Percentiles rank a stretch among this genome's conserved stretches.
Evolutionary conservation across 257 asterid species (phyloP).

Genomic region (Fraxinus americana): DNA sequence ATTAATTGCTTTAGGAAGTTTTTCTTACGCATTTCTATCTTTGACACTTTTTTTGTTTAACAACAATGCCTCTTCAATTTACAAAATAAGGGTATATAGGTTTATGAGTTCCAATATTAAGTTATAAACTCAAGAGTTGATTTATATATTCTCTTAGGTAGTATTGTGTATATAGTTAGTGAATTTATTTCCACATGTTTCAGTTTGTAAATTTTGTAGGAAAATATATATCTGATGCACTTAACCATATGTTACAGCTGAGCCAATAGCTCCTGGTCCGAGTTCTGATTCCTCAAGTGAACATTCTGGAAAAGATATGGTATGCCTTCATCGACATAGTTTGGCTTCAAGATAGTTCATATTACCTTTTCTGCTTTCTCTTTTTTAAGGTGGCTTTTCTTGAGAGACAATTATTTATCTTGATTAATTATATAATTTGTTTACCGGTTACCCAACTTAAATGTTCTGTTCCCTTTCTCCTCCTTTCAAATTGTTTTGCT

Average conservation of each 20-base stretch:
- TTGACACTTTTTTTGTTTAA: not conserved
- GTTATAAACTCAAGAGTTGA: not conserved
- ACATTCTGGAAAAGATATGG: conserved; percentile 53
- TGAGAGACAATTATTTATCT: not conserved
- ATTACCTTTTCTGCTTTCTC: not conserved
- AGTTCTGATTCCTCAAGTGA: conserved; percentile 48
- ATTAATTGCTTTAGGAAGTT: not conserved
- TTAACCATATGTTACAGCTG: conserved; percentile 48
- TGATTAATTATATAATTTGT: not conserved
- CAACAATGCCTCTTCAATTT: not conserved
- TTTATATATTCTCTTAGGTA: not conserved
- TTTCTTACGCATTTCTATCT: not conserved
- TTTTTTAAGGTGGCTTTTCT: not conserved
- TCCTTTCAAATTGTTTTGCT: not conserved
- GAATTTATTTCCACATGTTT: not conserved
- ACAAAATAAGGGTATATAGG: not conserved
- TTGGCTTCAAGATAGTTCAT: not conserved
- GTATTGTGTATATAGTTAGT: not conserved
- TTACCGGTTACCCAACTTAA: not conserved
- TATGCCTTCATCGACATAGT: conserved; percentile 23
- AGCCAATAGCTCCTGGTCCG: conserved; percentile 41
- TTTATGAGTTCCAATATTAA: not conserved
- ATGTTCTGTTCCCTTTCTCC: not conserved
- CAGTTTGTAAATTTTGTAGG: not conserved
- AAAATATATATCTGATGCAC: not conserved